Evolutionary conservation across 176 grass and related monocot species (phyloP), one percentile per base, ranked within the genome.

Genomic region (Olyra latifolia): DNA sequence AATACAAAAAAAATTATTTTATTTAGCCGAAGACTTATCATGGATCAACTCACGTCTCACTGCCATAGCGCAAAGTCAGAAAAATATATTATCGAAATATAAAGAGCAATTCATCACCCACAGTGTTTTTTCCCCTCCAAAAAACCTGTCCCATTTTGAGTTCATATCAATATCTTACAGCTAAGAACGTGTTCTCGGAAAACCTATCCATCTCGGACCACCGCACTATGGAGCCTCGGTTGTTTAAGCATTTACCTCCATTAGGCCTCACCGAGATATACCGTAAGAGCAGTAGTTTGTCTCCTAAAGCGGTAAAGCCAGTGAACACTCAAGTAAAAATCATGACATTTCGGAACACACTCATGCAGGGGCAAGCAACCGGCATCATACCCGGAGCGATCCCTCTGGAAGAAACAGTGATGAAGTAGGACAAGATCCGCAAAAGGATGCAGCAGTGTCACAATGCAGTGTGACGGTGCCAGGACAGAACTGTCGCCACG

Each of bases 401-500:
- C 57, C 15, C 39, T 52, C 70, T 8, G 44, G 55, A 69, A 65
- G 68, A 57, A 89, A 58, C 56, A 64, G 58, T 40, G 77, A 24
- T 50, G 76, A 81, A 12, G 56, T 30, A 85, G 77, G 87, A 81
- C 82, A 77, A 85, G 87, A 89, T 81, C 72, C 46, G 77, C 55
- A 53, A 69, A 85, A 80, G 74, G 82, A 85, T 71, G 71, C 41
- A 10, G 41, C 66, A 56, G 24, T 27, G 57, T 39, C 40, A 32
- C 64, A 32, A 20, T 23, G 80, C 49, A 32, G 29, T 17, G 80
- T 13, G 28, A 52, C 27, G 60, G 50, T 50, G 10, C 35, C 69
- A 71, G 1, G 20, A 27, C 27, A 28, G 54, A 53, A 47, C 61
- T 10, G 61, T 39, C 12, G 52, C 53, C 62, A 45, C 62, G 54